phyloP scores from a whole-genome alignment of 495 filamentous ascomycete species.

The Aspergillus conjunctus region DNA sequence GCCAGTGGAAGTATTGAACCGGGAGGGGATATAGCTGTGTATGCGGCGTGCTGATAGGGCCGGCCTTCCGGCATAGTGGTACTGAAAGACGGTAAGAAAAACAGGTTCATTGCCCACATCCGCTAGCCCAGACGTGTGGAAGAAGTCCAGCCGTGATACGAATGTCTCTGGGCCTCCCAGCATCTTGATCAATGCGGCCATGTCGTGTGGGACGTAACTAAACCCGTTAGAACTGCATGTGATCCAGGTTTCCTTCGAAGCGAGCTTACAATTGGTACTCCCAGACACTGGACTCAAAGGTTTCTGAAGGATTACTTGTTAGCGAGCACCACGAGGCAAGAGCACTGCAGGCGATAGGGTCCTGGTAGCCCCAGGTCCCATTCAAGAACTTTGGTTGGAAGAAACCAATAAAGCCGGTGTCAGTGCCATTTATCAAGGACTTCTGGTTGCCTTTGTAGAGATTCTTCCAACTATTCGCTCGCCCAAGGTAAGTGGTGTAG shows the following conservation, averaged over 20 bases:
- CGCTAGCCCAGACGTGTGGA: constrained; percentile 50
- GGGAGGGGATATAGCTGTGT: constrained; percentile 45
- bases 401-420: constrained; percentile 63
- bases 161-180: constrained; percentile 62
- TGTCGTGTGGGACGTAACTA: constrained; percentile 70
- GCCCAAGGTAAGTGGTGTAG: constrained; percentile 59
- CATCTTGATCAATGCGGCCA: constrained; percentile 58
- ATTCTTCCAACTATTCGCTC: constrained; percentile 66
- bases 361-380: constrained; percentile 56
- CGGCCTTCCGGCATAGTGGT: constrained; percentile 69
- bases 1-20: constrained; percentile 39
- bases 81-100: constrained; percentile 72
- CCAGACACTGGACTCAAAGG: constrained; percentile 70
- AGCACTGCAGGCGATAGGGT: constrained; percentile 3
- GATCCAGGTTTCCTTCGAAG: neutral
- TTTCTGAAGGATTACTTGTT: constrained; percentile 49
- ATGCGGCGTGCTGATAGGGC: constrained; percentile 49
- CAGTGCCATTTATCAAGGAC: constrained; percentile 42
- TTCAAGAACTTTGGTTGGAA: constrained; percentile 63
- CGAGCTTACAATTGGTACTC: constrained; percentile 64
- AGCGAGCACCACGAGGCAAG: constrained; percentile 55
- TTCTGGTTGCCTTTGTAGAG: constrained; percentile 62
- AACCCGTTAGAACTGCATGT: constrained; percentile 9
- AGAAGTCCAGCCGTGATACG: constrained; percentile 63
- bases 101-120: constrained; percentile 74